These are phyloP conservation scores for Penicillium daleae DNA, from an alignment of 495 filamentous ascomycete species.

Conservation along the genomic window DNA sequence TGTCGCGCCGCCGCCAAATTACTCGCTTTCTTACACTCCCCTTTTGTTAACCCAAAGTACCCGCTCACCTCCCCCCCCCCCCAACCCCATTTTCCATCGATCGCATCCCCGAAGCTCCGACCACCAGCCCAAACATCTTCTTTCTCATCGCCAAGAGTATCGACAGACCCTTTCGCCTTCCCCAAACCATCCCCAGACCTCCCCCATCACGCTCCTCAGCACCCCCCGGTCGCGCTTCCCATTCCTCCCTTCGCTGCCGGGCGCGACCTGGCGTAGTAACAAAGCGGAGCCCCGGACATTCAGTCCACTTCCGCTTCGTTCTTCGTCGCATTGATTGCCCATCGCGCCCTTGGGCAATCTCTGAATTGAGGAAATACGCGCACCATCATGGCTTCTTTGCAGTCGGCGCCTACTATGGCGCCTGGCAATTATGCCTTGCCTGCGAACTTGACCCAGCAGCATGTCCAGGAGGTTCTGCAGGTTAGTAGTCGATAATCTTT, in stretches of 20 bases:
- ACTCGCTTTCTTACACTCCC: conserved; percentile 35
- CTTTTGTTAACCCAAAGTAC: conserved; percentile 27
- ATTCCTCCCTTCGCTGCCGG: conserved; percentile 7
- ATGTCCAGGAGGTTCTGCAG: conserved; percentile 63
- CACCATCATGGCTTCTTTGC: conserved; percentile 75
- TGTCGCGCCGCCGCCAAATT: conserved; percentile 28
- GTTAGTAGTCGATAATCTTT: conserved; percentile 45
- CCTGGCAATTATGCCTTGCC: conserved; percentile 60
- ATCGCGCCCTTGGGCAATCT: conserved; percentile 24
- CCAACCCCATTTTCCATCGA: conserved; percentile 29
- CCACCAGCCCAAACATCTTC: conserved; percentile 42
- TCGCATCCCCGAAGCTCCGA: conserved; percentile 37
- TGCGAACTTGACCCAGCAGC: conserved; percentile 59
- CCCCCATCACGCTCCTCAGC: conserved; percentile 17
- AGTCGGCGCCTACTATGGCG: conserved; percentile 67
- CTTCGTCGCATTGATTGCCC: conserved; percentile 28
- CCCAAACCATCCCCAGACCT: conserved; percentile 30
- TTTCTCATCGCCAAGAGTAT: conserved; percentile 43
- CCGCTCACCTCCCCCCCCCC: conserved; percentile 21
- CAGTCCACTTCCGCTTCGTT: conserved; percentile 14
- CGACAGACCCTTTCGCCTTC: conserved; percentile 33
- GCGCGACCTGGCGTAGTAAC: conserved; percentile 31
- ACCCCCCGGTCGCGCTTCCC: conserved; percentile 13
- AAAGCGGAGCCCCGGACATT: conserved; percentile 28
- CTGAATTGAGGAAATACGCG: conserved; percentile 42